phyloP scores from a whole-genome alignment of 2,329 filamentous ascomycete genomes.

The Chrysoporthe deuterocubensis region DNA sequence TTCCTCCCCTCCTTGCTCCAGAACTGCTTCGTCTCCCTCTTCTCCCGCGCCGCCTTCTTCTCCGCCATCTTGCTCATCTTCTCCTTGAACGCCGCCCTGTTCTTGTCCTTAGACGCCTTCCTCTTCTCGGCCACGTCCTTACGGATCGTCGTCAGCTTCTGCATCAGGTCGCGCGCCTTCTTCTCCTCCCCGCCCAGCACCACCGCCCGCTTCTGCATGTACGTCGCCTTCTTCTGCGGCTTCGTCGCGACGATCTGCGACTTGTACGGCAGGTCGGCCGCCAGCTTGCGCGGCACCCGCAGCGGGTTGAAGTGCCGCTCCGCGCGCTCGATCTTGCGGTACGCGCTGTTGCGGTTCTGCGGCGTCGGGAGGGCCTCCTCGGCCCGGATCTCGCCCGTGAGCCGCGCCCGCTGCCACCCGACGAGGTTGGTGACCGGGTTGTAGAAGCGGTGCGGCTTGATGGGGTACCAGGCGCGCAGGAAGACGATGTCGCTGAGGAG shows the following conservation, averaged over 20 bases:
- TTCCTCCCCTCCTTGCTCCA: slow-evolving; percentile 89
- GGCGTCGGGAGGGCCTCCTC: slow-evolving; percentile 78
- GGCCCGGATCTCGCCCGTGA: slow-evolving; percentile 88
- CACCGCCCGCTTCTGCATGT: slow-evolving; percentile 95
- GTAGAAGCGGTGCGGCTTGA: slow-evolving; percentile 95
- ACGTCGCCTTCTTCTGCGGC: slow-evolving; percentile 79
- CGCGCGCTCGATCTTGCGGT: slow-evolving; percentile 70
- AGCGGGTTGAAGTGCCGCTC: slow-evolving; percentile 79
- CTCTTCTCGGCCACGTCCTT: slow-evolving; percentile 91
- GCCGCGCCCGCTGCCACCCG: slow-evolving; percentile 90
- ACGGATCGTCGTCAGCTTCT: slow-evolving; percentile 86
- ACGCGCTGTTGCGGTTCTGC: slow-evolving; percentile 80
- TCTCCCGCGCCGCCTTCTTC: slow-evolving; percentile 85
- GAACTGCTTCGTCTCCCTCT: slow-evolving; percentile 88
- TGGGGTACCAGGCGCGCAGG: slow-evolving; percentile 93
- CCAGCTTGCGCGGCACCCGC: slow-evolving; percentile 76
- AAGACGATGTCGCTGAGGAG: slow-evolving; percentile 97
- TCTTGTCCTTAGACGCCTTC: slow-evolving; percentile 83
- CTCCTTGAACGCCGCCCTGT: slow-evolving; percentile 77
- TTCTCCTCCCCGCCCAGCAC: slow-evolving; percentile 84
- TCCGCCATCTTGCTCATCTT: slow-evolving; percentile 82
- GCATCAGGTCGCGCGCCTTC: slow-evolving; percentile 84
- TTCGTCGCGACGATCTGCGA: slow-evolving; percentile 85
- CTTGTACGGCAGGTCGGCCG: slow-evolving; percentile 86
- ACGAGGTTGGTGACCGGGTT: slow-evolving; percentile 94